Conservation (phyloP, 2,329 filamentous ascomycete species). For the Coniochaeta hoffmannii region DNA sequence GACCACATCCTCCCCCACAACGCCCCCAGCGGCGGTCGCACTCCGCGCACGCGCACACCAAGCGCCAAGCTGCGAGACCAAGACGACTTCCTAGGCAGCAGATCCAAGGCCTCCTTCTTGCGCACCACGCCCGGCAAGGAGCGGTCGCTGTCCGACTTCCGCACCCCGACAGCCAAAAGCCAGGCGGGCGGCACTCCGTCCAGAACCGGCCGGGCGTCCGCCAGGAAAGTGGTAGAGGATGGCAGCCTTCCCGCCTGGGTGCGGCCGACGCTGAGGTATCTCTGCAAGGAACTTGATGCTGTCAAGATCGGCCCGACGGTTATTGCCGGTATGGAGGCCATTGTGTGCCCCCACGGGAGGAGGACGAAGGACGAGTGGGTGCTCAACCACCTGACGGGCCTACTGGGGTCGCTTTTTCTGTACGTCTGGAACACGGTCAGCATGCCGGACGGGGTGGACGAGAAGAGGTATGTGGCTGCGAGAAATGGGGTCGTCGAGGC, state of each 20-base stretch:
- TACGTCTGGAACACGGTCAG: conserved; percentile 48
- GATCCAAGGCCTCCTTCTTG: conserved; percentile 11
- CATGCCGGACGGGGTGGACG: conserved; percentile 28
- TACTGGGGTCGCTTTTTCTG: conserved; percentile 55
- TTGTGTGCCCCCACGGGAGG: conserved; percentile 34
- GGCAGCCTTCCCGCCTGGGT: conserved; percentile 55
- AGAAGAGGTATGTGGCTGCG: conserved; percentile 35
- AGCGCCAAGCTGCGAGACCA: conserved; percentile 23
- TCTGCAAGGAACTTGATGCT: conserved; percentile 56
- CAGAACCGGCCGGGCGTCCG: conserved; percentile 30
- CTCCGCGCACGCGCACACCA: conserved; percentile 22
- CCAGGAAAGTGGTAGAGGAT: conserved; percentile 6
- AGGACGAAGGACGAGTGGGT: conserved; percentile 42
- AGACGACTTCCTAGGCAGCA: conserved; percentile 8
- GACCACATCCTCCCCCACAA: conserved; percentile 58
- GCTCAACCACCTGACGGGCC: conserved; percentile 37
- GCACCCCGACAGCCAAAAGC: conserved; percentile 19
- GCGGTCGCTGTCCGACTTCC: conserved; percentile 19
- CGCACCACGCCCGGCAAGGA: conserved; percentile 21
- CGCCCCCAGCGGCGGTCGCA: conserved; percentile 16
- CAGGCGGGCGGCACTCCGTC: conserved; percentile 21
- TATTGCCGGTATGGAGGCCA: conserved; percentile 62
- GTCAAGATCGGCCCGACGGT: conserved; percentile 62
- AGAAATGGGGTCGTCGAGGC: conserved; percentile 39
- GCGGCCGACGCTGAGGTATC: conserved; percentile 57